phyloP scores from a whole-genome alignment of 257 asterid species.

The Mitragyna speciosa region DNA sequence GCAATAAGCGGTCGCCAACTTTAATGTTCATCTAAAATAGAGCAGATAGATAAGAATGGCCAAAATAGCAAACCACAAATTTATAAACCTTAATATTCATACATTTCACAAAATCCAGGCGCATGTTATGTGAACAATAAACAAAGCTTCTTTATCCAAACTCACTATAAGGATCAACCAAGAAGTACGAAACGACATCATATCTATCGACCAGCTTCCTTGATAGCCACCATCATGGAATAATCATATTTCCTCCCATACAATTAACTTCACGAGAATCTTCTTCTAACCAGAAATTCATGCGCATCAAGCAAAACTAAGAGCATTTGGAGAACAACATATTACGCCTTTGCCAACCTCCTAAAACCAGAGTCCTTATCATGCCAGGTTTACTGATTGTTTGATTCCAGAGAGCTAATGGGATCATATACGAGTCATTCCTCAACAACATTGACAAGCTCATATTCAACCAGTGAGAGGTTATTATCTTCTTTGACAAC shows the following conservation, averaged over 20 bases:
- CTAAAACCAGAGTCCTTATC: slow-evolving; percentile 18
- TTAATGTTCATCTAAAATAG: no score
- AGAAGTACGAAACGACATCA: neutral
- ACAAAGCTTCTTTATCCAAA: slow-evolving; percentile 1
- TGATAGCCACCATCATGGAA: neutral
- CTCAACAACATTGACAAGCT: slow-evolving; percentile 44
- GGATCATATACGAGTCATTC: slow-evolving; percentile 19
- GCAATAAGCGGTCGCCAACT: no score
- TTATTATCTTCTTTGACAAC: slow-evolving; percentile 71
- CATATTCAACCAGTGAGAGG: slow-evolving; percentile 63
- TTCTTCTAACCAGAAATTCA: slow-evolving; percentile 26
- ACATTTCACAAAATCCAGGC: neutral
- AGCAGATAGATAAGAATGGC: neutral
- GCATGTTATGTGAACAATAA: neutral
- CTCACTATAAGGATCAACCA: neutral
- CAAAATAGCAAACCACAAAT: neutral
- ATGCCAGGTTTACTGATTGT: slow-evolving; percentile 20
- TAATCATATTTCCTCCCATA: slow-evolving; percentile 9
- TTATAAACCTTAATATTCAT: slow-evolving; percentile 5
- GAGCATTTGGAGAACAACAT: slow-evolving; percentile 26
- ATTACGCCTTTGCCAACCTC: slow-evolving; percentile 24
- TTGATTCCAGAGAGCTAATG: slow-evolving; percentile 13
- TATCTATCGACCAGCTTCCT: slow-evolving; percentile 14
- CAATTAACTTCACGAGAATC: slow-evolving; percentile 13
- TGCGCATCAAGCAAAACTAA: slow-evolving; percentile 20